Evolutionary conservation across 2,329 filamentous ascomycete species (phyloP), one percentile per base, ranked within the genome.

Genomic region (Fusarium sp.): DNA sequence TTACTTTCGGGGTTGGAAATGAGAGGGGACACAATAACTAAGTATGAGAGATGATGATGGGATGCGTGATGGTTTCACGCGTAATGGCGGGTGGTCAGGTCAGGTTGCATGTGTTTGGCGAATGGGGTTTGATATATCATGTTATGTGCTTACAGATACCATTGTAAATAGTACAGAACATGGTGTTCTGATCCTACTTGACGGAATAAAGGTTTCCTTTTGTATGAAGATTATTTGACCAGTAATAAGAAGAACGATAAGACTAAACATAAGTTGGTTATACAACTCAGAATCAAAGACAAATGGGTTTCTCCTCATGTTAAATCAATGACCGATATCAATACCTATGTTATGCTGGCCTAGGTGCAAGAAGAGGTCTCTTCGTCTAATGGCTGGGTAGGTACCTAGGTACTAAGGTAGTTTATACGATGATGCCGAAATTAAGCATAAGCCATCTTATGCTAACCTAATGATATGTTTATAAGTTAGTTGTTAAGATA

Each of bases 71-170:
- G 55, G 12, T 65, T 62, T 69, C 68, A 58, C 58, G 46, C 42
- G 62, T 65, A 66, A 72, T 75, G 63, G 63, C 31, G 50, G 61
- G 36, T 62, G 44, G 53, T 36, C 50, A 33, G 41, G 58, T 47
- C 55, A 52, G 39, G 52, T 39, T 73, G 59, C 53, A 59, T 63
- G 60, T 42, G 49, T 55, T 66, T 66, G 75, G 75, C 75, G 72
- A 74, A 76, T 66, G 72, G 74, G 72, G 59, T 74, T 75, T 74
- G 45, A 70, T 70, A 57, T 50, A 36, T 69, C 63, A 66, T 72
- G 70, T 62, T 71, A 50, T 71, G 64, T 76, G 62, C 58, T 66
- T 69, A 53, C 59, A 68, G 62, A 74, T 76, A 63, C 36, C 61
- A 72, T 65, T 70, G 65, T 71, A 67, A 63, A 73, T 65, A 61